phyloP scores from a whole-genome alignment of 208 protist genomes.

The Trypanosoma platydactyli region DNA sequence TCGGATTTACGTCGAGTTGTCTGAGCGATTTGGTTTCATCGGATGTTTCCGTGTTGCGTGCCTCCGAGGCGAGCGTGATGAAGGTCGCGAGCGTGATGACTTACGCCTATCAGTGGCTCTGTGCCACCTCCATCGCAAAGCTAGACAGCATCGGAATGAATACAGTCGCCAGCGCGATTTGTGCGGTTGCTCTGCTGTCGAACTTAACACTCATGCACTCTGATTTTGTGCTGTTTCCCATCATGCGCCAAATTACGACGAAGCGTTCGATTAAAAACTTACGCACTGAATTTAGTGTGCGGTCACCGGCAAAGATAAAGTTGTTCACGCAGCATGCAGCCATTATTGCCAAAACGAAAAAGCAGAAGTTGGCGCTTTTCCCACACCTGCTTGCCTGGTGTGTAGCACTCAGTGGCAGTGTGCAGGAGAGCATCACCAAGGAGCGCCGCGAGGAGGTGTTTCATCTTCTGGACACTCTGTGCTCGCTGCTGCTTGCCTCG shows the following conservation, averaged over 20 bases:
- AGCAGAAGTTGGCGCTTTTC: conserved; percentile 83
- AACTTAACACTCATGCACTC: conserved; percentile 79
- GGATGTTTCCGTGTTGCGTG: conserved; percentile 72
- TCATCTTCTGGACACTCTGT: conserved; percentile 71
- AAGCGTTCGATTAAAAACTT: conserved; percentile 63
- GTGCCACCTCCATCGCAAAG: conserved; percentile 63
- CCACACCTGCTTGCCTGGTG: conserved; percentile 75
- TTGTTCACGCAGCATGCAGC: conserved; percentile 53
- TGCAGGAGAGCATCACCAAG: conserved; percentile 23
- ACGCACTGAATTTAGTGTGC: conserved; percentile 55
- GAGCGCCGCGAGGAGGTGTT: conserved; percentile 55
- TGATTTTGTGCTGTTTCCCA: conserved; percentile 33
- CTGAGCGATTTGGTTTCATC: conserved; percentile 55
- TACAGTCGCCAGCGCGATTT: conserved; percentile 63
- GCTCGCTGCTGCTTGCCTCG: conserved; percentile 62
- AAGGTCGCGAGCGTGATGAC: conserved; percentile 69
- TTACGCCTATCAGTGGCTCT: conserved; percentile 80
- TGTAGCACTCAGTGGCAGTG: conserved; percentile 41
- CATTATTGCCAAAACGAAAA: conserved; percentile 73
- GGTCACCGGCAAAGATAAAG: conserved; percentile 55
- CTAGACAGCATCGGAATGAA: conserved; percentile 79
- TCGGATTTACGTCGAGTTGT: conserved; percentile 72
- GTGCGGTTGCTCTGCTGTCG: conserved; percentile 58
- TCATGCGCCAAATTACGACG: conserved; percentile 54
- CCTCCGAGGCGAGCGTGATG: conserved; percentile 65